Base-by-base conservation (phyloP, 257 asterid genomes). In the Solanum lycopersicoides region DNA sequence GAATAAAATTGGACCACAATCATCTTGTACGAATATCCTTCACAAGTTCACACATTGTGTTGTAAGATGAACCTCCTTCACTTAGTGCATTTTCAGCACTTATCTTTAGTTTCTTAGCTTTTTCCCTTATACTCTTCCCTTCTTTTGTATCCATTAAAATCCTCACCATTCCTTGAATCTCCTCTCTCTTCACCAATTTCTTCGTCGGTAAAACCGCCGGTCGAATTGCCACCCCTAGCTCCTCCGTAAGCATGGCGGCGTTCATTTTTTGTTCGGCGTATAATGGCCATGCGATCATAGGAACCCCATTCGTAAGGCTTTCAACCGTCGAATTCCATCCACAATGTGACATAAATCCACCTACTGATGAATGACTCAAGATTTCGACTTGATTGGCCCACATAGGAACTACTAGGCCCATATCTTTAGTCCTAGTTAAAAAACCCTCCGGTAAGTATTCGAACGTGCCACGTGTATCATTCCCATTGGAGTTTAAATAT, bases 21-120 rank as follows among this genome's bases (percentile, higher is more conserved):
- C 18, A 50, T 50, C 18, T 50, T 50, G 21, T 18, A 50, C 60
- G 60, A 23, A 87, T 82, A 12, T 87, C 41, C n/a, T 66, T 87
- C 10, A 66, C 45, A 45, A 87, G 12, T 53, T 14, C 86, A 66
- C 77, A 79, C n/a, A 87, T 65, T 14, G 86, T 82, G 65, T 71
- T 87, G 89, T 82, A 87, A 83, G 89, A 82, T 5, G 76, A 82
- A 25, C 84, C 87, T 21, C 87, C 83, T 35, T 87, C 65, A 32
- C 39, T 87, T 25, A 83, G 20, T 35, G 83, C 84, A 45, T 45
- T 68, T 23, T 68, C 47, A 7, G 80, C 87, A 23, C 87, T 87
- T 39, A 4, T 47, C 63, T 71, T 72, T 23, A 87, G 10, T 13
- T 69, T 71, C 32, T 44, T 77, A 25, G 50, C 56, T 12, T 14